Evolutionary conservation across 257 asterid genomes (phyloP).

Genomic region (Catharanthus roseus): DNA sequence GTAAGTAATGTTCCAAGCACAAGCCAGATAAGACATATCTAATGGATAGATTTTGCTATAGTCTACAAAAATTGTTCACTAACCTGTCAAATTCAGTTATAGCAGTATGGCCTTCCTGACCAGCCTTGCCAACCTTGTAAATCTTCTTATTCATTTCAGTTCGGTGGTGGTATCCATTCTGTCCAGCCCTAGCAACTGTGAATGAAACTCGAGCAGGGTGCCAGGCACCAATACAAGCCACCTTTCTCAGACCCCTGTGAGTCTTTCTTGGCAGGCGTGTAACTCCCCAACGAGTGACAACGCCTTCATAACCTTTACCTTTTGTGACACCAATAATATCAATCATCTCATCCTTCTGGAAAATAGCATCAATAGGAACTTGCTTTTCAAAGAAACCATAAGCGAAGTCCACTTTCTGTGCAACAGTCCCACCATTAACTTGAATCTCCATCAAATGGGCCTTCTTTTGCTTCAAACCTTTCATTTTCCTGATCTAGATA

Average conservation of each 20-base stretch:
- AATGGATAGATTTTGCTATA: too few relatives aligned
- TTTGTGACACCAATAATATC: conserved; percentile 90
- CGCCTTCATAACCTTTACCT: conserved; percentile 93
- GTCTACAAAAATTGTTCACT: neutral
- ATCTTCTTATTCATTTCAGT: conserved; percentile 92
- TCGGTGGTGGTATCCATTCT: conserved; percentile 89
- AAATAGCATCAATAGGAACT: conserved; percentile 75
- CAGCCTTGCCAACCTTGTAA: conserved; percentile 80
- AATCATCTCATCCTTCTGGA: conserved; percentile 90
- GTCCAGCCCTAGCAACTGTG: conserved; percentile 96
- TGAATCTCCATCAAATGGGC: conserved; percentile 95
- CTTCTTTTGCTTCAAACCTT: conserved; percentile 87
- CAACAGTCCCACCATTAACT: conserved; percentile 77
- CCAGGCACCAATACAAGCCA: conserved; percentile 98
- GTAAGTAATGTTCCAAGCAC: too few relatives aligned
- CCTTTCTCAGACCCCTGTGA: conserved; percentile 88
- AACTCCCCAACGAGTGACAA: conserved; percentile 93
- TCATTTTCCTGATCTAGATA: conserved; percentile 77
- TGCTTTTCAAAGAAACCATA: conserved; percentile 88
- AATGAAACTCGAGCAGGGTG: conserved; percentile 89
- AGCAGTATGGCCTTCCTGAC: conserved; percentile 61
- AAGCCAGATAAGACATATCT: too few relatives aligned
- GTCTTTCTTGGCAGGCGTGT: conserved; percentile 93
- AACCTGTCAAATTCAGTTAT: conserved; percentile 80
- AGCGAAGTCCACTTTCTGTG: conserved; percentile 85